These are phyloP conservation scores for Adansonia digitata DNA, from an alignment of 345 rosid species.

Conservation along the genomic window DNA sequence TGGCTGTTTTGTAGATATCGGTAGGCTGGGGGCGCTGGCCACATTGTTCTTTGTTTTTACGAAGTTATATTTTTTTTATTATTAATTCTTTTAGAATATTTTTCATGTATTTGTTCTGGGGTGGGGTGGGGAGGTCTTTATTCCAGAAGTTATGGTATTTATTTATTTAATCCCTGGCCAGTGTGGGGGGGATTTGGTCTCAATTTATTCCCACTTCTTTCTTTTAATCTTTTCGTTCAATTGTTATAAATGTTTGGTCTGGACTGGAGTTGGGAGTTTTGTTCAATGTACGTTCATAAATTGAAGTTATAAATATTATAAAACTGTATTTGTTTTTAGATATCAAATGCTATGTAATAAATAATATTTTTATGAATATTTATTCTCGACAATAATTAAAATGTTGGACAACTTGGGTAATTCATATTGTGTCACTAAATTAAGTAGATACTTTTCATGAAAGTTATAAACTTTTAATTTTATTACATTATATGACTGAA, in stretches of 20 bases:
- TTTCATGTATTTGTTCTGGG: too few species aligned
- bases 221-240: background rate
- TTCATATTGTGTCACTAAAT: too few species aligned
- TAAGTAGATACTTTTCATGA: too few species aligned
- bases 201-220: background rate
- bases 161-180: conserved; percentile 10
- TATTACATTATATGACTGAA: too few species aligned
- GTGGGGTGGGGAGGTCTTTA: conserved; percentile 14
- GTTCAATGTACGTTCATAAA: conserved; percentile 8
- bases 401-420: too few species aligned
- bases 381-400: too few species aligned
- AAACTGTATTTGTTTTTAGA: background rate
- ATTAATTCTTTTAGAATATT: conserved; percentile 40
- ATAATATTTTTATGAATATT: too few species aligned
- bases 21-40: conserved; percentile 21
- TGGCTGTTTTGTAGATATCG: conserved; percentile 36
- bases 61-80: background rate
- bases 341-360: too few species aligned
- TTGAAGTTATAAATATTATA: background rate
- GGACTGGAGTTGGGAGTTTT: background rate
- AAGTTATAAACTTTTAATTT: too few species aligned
- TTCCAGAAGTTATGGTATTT: conserved; percentile 17
- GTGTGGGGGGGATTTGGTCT: conserved; percentile 8
- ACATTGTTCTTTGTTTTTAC: conserved; percentile 30
- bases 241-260: background rate